Base-by-base conservation (phyloP, 2,329 filamentous ascomycete genomes). In the Boeremia lycopersici region DNA sequence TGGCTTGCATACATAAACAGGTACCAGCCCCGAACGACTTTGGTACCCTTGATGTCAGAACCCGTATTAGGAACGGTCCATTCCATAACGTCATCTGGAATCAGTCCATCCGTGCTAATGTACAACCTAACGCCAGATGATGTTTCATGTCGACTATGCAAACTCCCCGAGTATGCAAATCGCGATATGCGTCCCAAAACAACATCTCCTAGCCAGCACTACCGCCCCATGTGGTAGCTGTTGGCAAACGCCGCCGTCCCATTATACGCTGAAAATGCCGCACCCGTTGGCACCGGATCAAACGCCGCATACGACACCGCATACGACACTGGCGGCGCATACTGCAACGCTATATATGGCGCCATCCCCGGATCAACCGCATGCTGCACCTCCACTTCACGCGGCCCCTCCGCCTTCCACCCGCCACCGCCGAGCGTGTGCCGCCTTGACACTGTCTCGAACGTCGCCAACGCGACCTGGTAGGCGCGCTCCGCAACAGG, bases 401-500 rank as follows among this genome's bases (percentile, higher is more conserved):
- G 45, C 5, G 44, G 25, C 2, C 39, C 15, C 10, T 57, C 31
- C 33, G 48, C 46, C 28, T 34, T 35, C 59, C 53, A 57, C 17
- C 63, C 63, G 17, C 59, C 49, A 2, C 46, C 31, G 12, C 57
- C 40, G n/a, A 69, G 30, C 0, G 47, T 55, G 10, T 64, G 57
- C 28, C 60, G 61, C n/a, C 56, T 58, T 10, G 40, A 45, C 2
- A 69, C 60, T 8, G 51, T 39, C 28, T 65, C 52, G 30, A 70
- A 62, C 15, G 57, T 62, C 2, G 44, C 51, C 8, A 66, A 43
- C 26, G 64, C 63, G 6, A 70, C 51, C 9, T 49, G 48, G 38
- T 62, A 66, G 1, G 69, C 70, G 29, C 64, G 62, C 30, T 56
- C 56, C n/a, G 68, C 66, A 10, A 67, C 49, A 2, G 67, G 59